Conservation (phyloP, 1,284 basidiomycete species). For the Psilocybe mexicana region DNA sequence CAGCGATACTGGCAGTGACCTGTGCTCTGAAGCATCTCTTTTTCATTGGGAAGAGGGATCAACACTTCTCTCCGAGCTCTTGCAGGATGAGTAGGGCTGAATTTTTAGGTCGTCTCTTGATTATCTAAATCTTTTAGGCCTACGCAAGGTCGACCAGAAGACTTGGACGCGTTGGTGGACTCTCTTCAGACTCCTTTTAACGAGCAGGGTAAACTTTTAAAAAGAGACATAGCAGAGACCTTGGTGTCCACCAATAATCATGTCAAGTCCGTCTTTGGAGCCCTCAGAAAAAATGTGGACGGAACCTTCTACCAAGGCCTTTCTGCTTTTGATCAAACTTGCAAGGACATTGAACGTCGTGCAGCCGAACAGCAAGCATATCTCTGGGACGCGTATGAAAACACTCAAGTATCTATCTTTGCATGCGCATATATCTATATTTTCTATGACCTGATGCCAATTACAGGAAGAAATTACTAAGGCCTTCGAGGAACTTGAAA, state of each 20-base stretch:
- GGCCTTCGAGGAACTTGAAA: conserved; percentile 43
- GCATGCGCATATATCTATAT: background rate
- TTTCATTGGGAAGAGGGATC: conserved; percentile 58
- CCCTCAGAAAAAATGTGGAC: conserved; percentile 50
- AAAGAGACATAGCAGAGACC: conserved; percentile 50
- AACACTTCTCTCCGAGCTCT: conserved; percentile 51
- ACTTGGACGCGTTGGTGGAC: conserved; percentile 44
- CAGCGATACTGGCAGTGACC: conserved; percentile 14
- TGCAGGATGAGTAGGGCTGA: conserved; percentile 44
- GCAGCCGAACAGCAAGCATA: conserved; percentile 44
- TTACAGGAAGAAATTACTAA: conserved; percentile 30
- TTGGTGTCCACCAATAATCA: conserved; percentile 53
- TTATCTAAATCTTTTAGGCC: conserved; percentile 20
- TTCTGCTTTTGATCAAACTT: conserved; percentile 52
- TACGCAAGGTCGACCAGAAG: conserved; percentile 31
- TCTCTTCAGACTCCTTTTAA: conserved; percentile 50
- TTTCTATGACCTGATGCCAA: background rate
- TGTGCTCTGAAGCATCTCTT: conserved; percentile 28
- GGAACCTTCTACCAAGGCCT: conserved; percentile 45
- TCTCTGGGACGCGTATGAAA: conserved; percentile 38
- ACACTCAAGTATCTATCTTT: conserved; percentile 37
- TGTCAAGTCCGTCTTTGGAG: conserved; percentile 44
- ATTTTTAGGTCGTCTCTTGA: conserved; percentile 2
- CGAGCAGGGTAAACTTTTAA: conserved; percentile 40
- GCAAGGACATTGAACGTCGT: conserved; percentile 49